Base-by-base conservation (phyloP, 768 basidiomycete species). In the Mycena metata region DNA sequence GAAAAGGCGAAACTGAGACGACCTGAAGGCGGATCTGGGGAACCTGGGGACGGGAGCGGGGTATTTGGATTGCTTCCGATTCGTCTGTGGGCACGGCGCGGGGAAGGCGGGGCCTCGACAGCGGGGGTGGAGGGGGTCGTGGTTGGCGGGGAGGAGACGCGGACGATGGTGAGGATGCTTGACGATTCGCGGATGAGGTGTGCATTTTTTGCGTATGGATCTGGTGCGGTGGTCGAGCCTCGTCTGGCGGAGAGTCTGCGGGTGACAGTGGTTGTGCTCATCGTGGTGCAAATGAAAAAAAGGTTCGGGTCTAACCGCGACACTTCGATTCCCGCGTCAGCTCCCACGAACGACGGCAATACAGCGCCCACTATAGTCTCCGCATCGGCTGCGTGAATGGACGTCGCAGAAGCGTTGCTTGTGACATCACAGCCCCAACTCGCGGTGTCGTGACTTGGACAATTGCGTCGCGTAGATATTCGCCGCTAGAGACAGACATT, bases 101-200 rank as follows among this genome's bases (percentile, higher is more conserved):
- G 47, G 78, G 80, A 69, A 55, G 70, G 72, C 70, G 76, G 51
- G 56, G 47, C 56, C 61, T 74, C 67, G 71, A 72, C 26, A 67
- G 76, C 33, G 55, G 76, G 60, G 74, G 79, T 60, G 64, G 76
- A 47, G 67, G 81, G 75, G 69, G 76, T 75, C 54, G 77, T 26
- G 17, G 24, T 72, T 23, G 74, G 75, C 42, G 72, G 76, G 35
- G 67, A 73, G 69, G 75, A 78, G 58, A 93, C 89, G 61, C 91
- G 90, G 26, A 94, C 90, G 79, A 95, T 94, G 57, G 92, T 93
- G 45, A 94, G 83, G 5, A 82, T 88, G 77, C 87, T 89, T 26
- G 88, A 89, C 0, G 89, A 85, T 2, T 86, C 83, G 67, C 89
- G 82, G 63, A 81, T 80, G 45, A 89, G 71, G 13, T 80, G 75